Evolutionary conservation across 768 basidiomycete genomes (phyloP), one percentile per base, ranked within the genome.

Genomic region (Rhizopogon sp.): DNA sequence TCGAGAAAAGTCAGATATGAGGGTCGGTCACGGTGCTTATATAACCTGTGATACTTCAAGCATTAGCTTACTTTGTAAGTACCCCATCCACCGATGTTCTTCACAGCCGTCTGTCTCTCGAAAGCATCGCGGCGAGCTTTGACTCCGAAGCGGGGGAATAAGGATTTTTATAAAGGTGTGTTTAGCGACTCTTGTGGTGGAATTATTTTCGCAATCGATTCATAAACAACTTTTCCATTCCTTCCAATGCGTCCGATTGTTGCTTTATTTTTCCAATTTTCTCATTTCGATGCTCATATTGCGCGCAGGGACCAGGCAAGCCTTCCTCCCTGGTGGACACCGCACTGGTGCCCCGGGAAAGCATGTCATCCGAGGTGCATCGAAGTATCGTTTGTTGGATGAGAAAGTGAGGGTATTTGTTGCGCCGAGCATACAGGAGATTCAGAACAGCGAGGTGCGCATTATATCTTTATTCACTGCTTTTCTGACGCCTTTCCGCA

Each of bases 161-260:
- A 98, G 65, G 93, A 99, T 66, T 98, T 79, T 68, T 98, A 97
- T 79, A 98, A 98, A 72, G 96, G 96, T 88, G 6, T n/a, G 72
- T 56, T 35, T 22, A 37, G 9, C 16, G 31, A 50, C n/a, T 7
- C 14, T 42, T 39, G 4, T 33, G 7, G 11, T 33, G 13, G 10
- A 33, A 14, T 47, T 8, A 17, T 31, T 25, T n/a, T 28, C 17
- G 7, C 44, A 20, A 4, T 28, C 44, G 35, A 6, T 13, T 50
- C 16, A 40, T 53, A 29, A 5, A 28, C 25, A 29, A 43, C 40
- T 44, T 33, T 25, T 43, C 35, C 41, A 20, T 22, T 14, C 25
- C 4, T 25, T 25, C 4, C 31, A 8, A 9, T 25, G 29, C 13
- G 14, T 44, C 22, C 3, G 50, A 22, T 7, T 16, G 5, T 51